Percentiles rank a stretch among this genome's conserved stretches.
Conservation (phyloP, 768 basidiomycete species). For the Thelephora ganbajun region DNA sequence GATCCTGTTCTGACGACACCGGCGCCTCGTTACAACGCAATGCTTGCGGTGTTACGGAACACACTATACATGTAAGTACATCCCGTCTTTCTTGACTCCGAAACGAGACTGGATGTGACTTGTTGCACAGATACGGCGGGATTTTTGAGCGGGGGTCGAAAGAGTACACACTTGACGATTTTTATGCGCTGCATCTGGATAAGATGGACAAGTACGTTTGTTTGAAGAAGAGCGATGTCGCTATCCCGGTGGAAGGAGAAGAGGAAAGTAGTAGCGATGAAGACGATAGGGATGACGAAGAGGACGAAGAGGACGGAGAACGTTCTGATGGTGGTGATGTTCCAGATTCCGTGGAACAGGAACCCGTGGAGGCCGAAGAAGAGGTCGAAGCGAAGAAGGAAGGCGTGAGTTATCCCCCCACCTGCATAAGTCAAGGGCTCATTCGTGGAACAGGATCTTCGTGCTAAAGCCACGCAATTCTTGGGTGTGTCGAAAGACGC, state of each 20-base stretch:
- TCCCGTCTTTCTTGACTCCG: background rate
- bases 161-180: constrained; percentile 87
- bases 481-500: constrained; percentile 54
- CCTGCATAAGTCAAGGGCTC: background rate
- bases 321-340: constrained; percentile 16
- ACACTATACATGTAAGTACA: constrained; percentile 68
- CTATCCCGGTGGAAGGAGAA: constrained; percentile 48
- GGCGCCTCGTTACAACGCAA: constrained; percentile 70
- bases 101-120: background rate
- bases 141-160: constrained; percentile 72
- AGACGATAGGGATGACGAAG: constrained; percentile 42
- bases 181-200: constrained; percentile 66
- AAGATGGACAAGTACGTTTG: constrained; percentile 72
- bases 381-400: constrained; percentile 13
- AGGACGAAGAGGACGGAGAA: constrained; percentile 31
- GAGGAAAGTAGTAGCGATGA: constrained; percentile 50
- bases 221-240: constrained; percentile 49
- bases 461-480: constrained; percentile 31
- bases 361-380: constrained; percentile 13
- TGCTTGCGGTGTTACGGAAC: constrained; percentile 75
- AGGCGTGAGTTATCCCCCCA: constrained; percentile 8
- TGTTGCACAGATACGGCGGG: constrained; percentile 63
- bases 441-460: constrained; percentile 17
- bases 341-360: constrained; percentile 12
- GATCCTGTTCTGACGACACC: constrained; percentile 57